Evolutionary conservation across 805 yeast species (phyloP), one percentile per base, ranked within the genome.

Genomic region (Candida saitoana): DNA sequence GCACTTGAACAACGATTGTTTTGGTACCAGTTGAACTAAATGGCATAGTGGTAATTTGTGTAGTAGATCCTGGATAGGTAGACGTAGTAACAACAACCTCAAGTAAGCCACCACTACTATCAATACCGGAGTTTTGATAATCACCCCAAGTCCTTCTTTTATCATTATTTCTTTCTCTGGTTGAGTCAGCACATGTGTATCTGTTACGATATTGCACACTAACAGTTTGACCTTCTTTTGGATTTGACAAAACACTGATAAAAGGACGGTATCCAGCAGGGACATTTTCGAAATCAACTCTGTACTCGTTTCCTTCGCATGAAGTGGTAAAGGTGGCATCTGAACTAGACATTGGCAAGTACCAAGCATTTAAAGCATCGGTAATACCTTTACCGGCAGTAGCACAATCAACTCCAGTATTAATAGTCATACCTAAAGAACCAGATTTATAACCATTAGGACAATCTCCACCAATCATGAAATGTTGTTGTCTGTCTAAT

Each of bases 261-360:
- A 49, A 58, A 5, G 60, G 58, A 14, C 61, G 44, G 43, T 48
- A 56, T 2, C 66, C 67, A 2, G 63, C 60, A 5, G 65, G 64
- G 19, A 62, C 32, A 39, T 52, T 55, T 4, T 25, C 18, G 43
- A 52, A 60, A 12, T 18, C 40, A 15, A 49, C 45, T 3, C 36
- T 39, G 18, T 35, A 45, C 2, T 38, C 38, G 5, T 41, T 36
- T 4, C 43, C 7, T 3, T 45, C 34, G 47, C 65, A 62, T 1
- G 49, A 14, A 11, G 42, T 44, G 4, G 56, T 45, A 19, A 32
- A 39, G 2, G 22, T 9, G 24, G 46, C 17, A 40, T 22, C 33
- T 9, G 24, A 24, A 38, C 14, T 20, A 8, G 43, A 43, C 6
- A 41, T 38, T 29, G 62, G 57, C 8, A 17, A 38, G 25, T 42